A percentile compares a stretch with the other conserved stretches of the same genome.
Evolutionary conservation across 805 yeast genomes (phyloP).

Genomic region (Ogataea pini): DNA sequence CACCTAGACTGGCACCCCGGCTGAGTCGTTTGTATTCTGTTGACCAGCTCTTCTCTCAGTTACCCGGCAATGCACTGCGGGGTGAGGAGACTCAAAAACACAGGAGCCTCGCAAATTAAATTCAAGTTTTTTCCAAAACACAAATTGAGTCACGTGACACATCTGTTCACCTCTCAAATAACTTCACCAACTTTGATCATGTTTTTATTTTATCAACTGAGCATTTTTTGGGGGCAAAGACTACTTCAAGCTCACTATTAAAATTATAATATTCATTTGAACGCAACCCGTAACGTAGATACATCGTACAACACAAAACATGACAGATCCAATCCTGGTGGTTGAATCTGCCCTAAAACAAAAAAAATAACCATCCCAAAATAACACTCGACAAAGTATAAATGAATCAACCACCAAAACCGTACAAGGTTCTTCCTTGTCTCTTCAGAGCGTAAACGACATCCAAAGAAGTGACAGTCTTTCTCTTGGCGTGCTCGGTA

Average conservation of each 20-base stretch:
- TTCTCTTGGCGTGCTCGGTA: constrained; percentile 99
- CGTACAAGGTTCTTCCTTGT: constrained; percentile 99
- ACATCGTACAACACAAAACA: constrained; percentile 8
- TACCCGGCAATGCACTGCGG: background rate
- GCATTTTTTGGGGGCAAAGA: background rate
- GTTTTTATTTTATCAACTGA: too few relatives aligned
- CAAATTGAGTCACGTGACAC: background rate
- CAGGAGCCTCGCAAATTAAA: too few relatives aligned
- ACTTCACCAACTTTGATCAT: background rate
- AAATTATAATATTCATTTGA: constrained; percentile 8
- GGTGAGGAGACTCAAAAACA: background rate
- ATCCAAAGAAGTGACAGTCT: constrained; percentile 98
- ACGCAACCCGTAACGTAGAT: constrained; percentile 10
- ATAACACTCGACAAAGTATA: constrained; percentile 3
- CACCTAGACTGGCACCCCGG: too few relatives aligned
- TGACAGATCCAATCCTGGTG: background rate
- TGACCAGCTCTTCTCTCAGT: too few relatives aligned
- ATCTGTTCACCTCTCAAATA: background rate
- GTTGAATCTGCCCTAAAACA: background rate
- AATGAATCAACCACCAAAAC: constrained; percentile 92
- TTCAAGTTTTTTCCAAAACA: too few relatives aligned
- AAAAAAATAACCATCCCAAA: constrained; percentile 8
- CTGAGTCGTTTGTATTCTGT: too few relatives aligned
- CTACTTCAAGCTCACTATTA: background rate
- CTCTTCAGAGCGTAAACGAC: constrained; percentile 99